A percentile compares a stretch with the other conserved stretches of the same genome.
Conservation (phyloP, 306 rosid genomes). For the Cyamopsis tetragonoloba region DNA sequence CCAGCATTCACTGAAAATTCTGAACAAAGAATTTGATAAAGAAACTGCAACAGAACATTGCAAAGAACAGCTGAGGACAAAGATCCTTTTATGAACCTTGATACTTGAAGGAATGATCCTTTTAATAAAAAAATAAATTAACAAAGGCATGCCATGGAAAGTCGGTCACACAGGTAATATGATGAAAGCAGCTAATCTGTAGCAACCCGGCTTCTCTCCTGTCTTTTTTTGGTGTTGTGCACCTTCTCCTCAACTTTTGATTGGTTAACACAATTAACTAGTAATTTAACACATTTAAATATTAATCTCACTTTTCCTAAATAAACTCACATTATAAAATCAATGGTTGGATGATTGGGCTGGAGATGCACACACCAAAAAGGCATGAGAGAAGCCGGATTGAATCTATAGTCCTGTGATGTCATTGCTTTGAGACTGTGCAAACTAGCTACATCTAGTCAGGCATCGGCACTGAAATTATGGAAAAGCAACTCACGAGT, state of each 20-base stretch:
- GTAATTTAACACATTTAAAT: no score
- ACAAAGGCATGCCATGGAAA: not conserved
- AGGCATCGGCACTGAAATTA: not conserved
- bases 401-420: slow-evolving; percentile 1
- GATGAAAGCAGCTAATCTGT: not conserved
- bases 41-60: not conserved
- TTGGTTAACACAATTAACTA: no score
- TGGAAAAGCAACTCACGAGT: not conserved
- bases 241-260: no score
- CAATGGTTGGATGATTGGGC: no score
- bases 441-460: not conserved
- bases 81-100: slow-evolving; percentile 2
- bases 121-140: not conserved
- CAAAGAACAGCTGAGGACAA: not conserved
- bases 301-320: no score
- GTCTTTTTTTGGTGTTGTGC: no score
- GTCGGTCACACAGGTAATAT: not conserved
- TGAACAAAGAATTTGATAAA: not conserved
- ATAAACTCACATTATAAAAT: no score
- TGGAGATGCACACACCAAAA: no score
- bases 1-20: not conserved
- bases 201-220: no score
- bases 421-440: not conserved
- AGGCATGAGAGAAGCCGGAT: no score
- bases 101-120: not conserved